Base-by-base conservation (phyloP, 2,329 filamentous ascomycete species). In the Neurospora crassa region DNA sequence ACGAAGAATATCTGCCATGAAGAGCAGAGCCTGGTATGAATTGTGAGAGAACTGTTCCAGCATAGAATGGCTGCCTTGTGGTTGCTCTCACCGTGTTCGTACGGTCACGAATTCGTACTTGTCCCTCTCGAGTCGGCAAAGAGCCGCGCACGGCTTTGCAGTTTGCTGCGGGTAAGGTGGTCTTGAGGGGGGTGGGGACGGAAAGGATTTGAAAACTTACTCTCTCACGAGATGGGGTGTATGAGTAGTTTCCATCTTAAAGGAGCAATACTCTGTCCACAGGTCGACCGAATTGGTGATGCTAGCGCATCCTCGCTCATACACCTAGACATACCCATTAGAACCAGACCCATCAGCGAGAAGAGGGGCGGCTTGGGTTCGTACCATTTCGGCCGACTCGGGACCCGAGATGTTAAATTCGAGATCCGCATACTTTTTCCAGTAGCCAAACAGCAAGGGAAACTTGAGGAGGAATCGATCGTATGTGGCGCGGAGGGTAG, bases 361-460 rank as follows among this genome's bases (percentile, higher is more conserved):
- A 68, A 41, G 20, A 34, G 45, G 29, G 59, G 18, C 20, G 70
- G 69, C 14, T n/a, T 63, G 5, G 34, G 53, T 37, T 29, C 87
- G 78, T 81, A 97, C 94, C 92, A 97, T 96, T 81, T 98, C 96
- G 70, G 96, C 96, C 63, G 95, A 95, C 84, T 99, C 96, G 5
- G 96, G 96, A 20, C 96, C 96, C 5, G 94, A 94, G 75, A 99
- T 97, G 69, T 94, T 94, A 83, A 99, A 99, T 79, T 99, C 96
- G 74, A 97, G 87, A 78, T 98, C 95, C 78, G 96, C 96, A 86
- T 98, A 99, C 81, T 97, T 98, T 85, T 98, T 98, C 96, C 96
- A 99, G 84, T 98, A 99, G 69, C 95, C 96, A 78, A 98, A 99
- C 47, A 98, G 89, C 12, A 98, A 87, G 2, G 96, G 96, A 75